Evolutionary conservation across 1,284 basidiomycete genomes (phyloP), one percentile per base, ranked within the genome.

Genomic region (Violaceomyces palustris): DNA sequence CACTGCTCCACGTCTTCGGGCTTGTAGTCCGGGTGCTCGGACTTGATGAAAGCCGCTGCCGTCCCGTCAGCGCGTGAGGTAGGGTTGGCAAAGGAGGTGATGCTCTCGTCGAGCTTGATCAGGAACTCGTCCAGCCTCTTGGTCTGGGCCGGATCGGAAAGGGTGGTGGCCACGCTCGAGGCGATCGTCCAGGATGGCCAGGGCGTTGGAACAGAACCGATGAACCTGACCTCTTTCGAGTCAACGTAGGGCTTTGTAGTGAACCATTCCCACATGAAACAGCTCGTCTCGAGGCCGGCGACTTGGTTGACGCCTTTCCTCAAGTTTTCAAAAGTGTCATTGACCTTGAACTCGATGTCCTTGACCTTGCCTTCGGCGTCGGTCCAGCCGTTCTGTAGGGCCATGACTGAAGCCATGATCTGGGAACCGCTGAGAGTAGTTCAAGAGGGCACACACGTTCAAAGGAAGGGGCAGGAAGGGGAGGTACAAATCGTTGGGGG

Each of bases 371-470:
- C 60, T 5, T 53, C 27, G 8, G 19, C 23, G 19, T 35, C 41
- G 7, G 45, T 48, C 64, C 64, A 67, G 8, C 46, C 48, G 39
- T 69, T 82, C 54, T 92, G 84, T 27, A 89, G 76, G 3, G 86
- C 88, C 84, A 96, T 88, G 19, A 96, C 89, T 52, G 84, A 87
- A 2, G 90, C 92, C 91, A 97, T 96, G 7, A 89, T 89, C 72
- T 92, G 85, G 56, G 83, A 87, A 23, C 88, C 88, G 57, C 86
- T 87, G 40, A n/a, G n/a, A n/a, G n/a, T n/a, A n/a, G n/a, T n/a
- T n/a, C n/a, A n/a, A n/a, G n/a, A n/a, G n/a, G n/a, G n/a, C n/a
- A n/a, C n/a, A n/a, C n/a, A n/a, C n/a, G n/a, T n/a, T n/a, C n/a
- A n/a, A n/a, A n/a, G n/a, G n/a, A n/a, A n/a, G n/a, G n/a, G n/a